phyloP scores from a whole-genome alignment of 176 grass and related monocot genomes.

The Eremochloa ophiuroides region DNA sequence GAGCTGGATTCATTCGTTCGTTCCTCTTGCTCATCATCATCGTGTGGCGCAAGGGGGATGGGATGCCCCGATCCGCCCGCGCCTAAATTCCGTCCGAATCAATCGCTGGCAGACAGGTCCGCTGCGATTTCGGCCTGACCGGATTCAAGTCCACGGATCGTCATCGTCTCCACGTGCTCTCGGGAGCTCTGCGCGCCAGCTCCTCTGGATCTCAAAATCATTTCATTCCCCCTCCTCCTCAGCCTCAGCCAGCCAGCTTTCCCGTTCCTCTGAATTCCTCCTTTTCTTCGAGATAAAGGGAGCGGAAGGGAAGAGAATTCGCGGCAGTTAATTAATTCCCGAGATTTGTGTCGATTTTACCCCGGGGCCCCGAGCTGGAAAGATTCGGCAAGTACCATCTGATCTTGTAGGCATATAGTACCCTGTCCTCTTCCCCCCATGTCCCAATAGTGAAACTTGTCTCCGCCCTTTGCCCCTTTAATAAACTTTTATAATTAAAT shows the following conservation, averaged over 20 bases:
- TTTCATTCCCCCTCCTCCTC: background rate
- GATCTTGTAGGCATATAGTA: constrained; percentile 26
- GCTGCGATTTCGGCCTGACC: background rate
- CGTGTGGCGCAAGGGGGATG: background rate
- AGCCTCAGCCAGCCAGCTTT: background rate
- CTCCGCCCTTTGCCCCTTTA: background rate
- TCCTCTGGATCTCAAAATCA: constrained; percentile 27
- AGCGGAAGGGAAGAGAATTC: background rate
- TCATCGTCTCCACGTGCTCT: background rate
- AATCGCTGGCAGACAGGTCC: background rate
- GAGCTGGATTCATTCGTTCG: background rate
- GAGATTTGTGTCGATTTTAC: background rate
- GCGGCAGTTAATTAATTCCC: background rate
- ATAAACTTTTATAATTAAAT: no score
- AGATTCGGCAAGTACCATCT: constrained; percentile 47
- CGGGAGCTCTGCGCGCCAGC: constrained; percentile 5
- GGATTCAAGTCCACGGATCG: no score
- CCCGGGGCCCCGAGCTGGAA: constrained; percentile 31
- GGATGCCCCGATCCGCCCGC: background rate
- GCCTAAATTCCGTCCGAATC: background rate
- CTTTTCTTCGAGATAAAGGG: background rate
- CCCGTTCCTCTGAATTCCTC: background rate
- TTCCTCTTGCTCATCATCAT: background rate
- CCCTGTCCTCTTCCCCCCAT: constrained; percentile 15
- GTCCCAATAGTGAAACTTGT: constrained; percentile 24